phyloP scores from a whole-genome alignment of 495 filamentous ascomycete genomes.

The Penicillium malachiteum region DNA sequence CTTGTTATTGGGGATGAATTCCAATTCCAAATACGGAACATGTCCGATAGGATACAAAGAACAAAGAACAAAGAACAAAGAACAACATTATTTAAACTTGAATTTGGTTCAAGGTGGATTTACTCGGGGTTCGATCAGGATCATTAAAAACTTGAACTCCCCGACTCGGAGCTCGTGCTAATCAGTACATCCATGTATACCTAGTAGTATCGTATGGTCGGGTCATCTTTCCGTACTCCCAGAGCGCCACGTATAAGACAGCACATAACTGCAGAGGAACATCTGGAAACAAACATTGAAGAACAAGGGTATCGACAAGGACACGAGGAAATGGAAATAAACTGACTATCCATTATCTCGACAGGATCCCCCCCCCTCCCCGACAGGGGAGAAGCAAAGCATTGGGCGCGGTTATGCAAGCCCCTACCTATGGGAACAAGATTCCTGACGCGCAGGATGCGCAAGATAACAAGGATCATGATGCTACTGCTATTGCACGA shows the following conservation, averaged over 20 bases:
- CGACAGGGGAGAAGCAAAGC: not conserved
- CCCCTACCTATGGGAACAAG: slow-evolving; percentile 3
- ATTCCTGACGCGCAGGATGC: slow-evolving; percentile 5
- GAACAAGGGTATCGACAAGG: too few relatives aligned
- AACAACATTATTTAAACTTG: too few relatives aligned
- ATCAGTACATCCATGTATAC: too few relatives aligned
- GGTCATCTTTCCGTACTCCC: not conserved
- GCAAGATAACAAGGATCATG: not conserved
- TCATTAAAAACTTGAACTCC: too few relatives aligned
- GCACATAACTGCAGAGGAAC: not conserved
- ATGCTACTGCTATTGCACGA: not conserved
- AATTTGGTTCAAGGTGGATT: not conserved
- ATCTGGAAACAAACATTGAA: too few relatives aligned
- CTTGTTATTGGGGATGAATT: not conserved
- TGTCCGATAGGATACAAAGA: not conserved
- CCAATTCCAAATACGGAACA: not conserved
- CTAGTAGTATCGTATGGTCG: not conserved
- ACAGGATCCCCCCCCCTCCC: too few relatives aligned
- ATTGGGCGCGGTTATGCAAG: slow-evolving; percentile 23
- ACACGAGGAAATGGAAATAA: not conserved
- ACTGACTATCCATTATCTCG: not conserved
- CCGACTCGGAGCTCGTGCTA: too few relatives aligned
- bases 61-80: not conserved
- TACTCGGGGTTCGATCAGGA: not conserved
- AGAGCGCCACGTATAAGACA: not conserved